phyloP scores from a whole-genome alignment of 495 filamentous ascomycete species.

The Hyaloscypha finlandica region DNA sequence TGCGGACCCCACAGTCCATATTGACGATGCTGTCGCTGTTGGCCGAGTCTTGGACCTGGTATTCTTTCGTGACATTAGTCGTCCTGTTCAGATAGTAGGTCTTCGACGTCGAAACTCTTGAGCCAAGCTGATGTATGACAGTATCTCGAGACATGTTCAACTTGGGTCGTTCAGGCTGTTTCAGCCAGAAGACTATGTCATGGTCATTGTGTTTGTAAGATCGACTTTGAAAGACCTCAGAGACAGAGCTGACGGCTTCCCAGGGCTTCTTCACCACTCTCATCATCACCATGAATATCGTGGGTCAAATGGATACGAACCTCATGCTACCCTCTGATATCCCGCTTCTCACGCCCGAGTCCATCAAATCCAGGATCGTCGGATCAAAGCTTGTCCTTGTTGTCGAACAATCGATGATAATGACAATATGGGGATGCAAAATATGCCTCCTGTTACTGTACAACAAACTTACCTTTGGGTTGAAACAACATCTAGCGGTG shows the following conservation, averaged over 20 bases:
- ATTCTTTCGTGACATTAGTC: constrained; percentile 41
- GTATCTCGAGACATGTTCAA: constrained; percentile 43
- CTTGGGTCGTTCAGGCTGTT: constrained; percentile 47
- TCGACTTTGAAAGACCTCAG: background rate
- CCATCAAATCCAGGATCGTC: constrained; percentile 46
- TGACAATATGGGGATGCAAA: constrained; percentile 56
- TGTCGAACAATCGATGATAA: constrained; percentile 43
- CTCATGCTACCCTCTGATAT: constrained; percentile 58
- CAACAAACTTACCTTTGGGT: constrained; percentile 47
- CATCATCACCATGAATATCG: constrained; percentile 57
- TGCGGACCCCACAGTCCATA: background rate
- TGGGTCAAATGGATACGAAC: constrained; percentile 57
- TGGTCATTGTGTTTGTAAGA: constrained; percentile 53
- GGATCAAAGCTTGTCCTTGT: constrained; percentile 59
- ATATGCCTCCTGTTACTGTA: constrained; percentile 56
- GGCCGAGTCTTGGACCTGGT: constrained; percentile 53
- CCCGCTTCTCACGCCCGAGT: constrained; percentile 45
- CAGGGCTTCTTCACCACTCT: constrained; percentile 56
- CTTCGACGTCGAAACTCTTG: background rate
- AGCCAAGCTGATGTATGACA: constrained; percentile 10
- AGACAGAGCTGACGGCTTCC: constrained; percentile 5
- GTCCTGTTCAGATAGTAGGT: constrained; percentile 45
- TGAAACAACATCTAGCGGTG: constrained; percentile 50
- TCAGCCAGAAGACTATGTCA: constrained; percentile 60
- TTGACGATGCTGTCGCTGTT: constrained; percentile 33